A percentile compares a stretch with the other conserved stretches of the same genome.
phyloP scores from a whole-genome alignment of 2,329 filamentous ascomycete species.

The Ilyonectria sp. region DNA sequence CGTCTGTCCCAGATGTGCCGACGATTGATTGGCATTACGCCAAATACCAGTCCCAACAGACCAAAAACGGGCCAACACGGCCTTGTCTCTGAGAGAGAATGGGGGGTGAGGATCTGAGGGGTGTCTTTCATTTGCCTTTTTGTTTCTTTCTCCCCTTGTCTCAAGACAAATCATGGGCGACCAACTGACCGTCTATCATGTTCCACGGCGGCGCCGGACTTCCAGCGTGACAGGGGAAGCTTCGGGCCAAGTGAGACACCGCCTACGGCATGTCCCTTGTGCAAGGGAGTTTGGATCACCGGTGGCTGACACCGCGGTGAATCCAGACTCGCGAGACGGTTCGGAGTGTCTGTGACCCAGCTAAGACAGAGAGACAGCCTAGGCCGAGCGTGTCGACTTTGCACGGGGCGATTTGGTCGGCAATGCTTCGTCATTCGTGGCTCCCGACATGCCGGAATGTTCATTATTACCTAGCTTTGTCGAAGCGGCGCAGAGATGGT shows the following conservation, averaged over 20 bases:
- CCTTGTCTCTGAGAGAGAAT: conserved; percentile 16
- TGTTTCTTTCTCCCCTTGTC: conserved; percentile 21
- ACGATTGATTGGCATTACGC: conserved; percentile 24
- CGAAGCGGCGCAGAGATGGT: not conserved
- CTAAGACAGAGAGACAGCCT: not conserved
- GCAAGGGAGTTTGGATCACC: conserved; percentile 25
- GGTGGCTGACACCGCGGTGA: conserved; percentile 21
- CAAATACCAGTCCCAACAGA: conserved; percentile 27
- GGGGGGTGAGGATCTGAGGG: not conserved
- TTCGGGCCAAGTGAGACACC: conserved; percentile 25
- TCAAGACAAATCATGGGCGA: conserved; percentile 27
- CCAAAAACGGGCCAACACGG: conserved; percentile 18
- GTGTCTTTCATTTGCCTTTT: conserved; percentile 15
- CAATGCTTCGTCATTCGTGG: not conserved
- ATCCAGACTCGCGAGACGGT: conserved; percentile 16
- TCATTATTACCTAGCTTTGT: not conserved
- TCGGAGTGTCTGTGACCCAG: not conserved
- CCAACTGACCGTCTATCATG: conserved; percentile 2
- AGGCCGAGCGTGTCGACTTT: not conserved
- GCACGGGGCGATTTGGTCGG: not conserved
- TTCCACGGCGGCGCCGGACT: conserved; percentile 22
- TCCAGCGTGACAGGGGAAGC: conserved; percentile 12
- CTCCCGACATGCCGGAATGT: not conserved
- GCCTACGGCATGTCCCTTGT: conserved; percentile 13
- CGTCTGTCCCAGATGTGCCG: conserved; percentile 3